Base-by-base conservation (phyloP, 768 basidiomycete genomes). In the Rhizopogon rudus region DNA sequence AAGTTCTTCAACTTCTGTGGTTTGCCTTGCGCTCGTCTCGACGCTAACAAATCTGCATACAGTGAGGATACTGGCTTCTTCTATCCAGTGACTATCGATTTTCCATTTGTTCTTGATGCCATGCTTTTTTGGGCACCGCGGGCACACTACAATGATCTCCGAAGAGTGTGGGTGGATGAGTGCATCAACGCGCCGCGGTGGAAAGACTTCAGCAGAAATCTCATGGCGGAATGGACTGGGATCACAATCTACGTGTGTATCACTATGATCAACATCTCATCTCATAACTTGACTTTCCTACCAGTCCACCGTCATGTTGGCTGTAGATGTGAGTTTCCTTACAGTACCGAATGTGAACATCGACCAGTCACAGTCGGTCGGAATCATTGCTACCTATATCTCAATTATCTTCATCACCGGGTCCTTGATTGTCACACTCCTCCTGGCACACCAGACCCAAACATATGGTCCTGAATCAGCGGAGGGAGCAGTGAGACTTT, bases 291-390 rank as follows among this genome's bases (percentile, higher is more conserved):
- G 17, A 40, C 35, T n/a, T 16, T 28, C 43, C 16, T 12, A n/a
- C 41, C 9, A 82, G 80, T 73, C 72, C 1, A 78, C 77, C 2
- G 78, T 82, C 7, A 64, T 83, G 39, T 64, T 82, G 6, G 75
- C 75, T n/a, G 78, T 77, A 3, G 81, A 81, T 51, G 76, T 84
- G 1, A 76, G 75, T 0, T 81, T 82, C 60, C 63, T 84, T 9
- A 76, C 79, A 9, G 80, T 83, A n/a, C 75, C 75, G 17, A 68
- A 68, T 33, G 71, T 76, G 42, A 72, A 44, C 43, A 28, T 62
- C 45, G 6, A 67, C 7, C 65, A 56, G 5, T 37, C 35, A 61
- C 44, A 29, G 40, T 17, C 28, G 28, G 35, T 35, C n/a, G 2
- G 46, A 62, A 63, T 44, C 9, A 68, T 75, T 16, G 61, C 71